Conservation (phyloP, 257 asterid species). For the Misopates orontium region DNA sequence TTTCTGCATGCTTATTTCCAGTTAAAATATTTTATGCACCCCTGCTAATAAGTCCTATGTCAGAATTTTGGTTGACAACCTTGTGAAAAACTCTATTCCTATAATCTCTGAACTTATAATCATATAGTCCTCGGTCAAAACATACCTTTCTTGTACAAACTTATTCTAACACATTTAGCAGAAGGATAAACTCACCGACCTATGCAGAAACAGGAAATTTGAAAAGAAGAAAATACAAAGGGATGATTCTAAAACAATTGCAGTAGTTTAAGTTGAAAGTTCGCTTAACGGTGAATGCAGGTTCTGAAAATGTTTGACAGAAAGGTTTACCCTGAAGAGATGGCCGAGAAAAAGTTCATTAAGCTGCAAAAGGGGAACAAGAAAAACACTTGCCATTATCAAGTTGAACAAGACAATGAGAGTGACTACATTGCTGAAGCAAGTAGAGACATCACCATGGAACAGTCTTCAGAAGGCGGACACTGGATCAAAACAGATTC, state of each 20-base stretch:
- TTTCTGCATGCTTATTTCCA: slow-evolving; percentile 12
- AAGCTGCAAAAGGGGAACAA: slow-evolving; percentile 30
- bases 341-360: slow-evolving; percentile 30
- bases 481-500: slow-evolving; percentile 64
- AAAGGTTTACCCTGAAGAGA: slow-evolving; percentile 52
- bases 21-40: slow-evolving; percentile 14
- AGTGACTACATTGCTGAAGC: slow-evolving; percentile 29
- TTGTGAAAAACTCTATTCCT: neutral
- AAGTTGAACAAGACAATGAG: slow-evolving; percentile 28
- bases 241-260: too few species aligned
- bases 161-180: too few species aligned
- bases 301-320: slow-evolving; percentile 43
- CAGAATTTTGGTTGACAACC: slow-evolving; percentile 6
- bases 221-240: too few species aligned
- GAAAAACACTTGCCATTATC: slow-evolving; percentile 29
- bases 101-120: neutral
- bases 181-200: too few species aligned
- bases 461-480: slow-evolving; percentile 39
- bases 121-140: too few species aligned
- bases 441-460: slow-evolving; percentile 19
- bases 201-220: too few species aligned
- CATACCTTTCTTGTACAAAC: too few species aligned
- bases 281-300: slow-evolving; percentile 39
- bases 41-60: slow-evolving; percentile 2
- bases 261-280: too few species aligned